These are phyloP conservation scores for Caulochytrium protostelioides DNA, from an alignment of 371 early-diverging fungal genomes.

Conservation along the genomic window DNA sequence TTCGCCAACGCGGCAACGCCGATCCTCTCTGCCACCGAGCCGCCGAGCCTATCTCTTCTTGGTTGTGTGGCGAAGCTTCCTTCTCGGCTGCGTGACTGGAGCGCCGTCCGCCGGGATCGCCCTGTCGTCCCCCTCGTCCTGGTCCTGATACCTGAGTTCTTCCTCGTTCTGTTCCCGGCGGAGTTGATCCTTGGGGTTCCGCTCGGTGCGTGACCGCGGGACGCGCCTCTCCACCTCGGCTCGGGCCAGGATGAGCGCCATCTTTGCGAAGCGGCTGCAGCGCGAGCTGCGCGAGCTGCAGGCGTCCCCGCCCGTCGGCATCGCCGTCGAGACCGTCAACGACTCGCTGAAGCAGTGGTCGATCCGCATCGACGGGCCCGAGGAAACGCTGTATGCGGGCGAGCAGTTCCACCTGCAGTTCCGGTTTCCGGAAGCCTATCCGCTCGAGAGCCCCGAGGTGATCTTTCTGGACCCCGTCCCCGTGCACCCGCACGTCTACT, in stretches of 20 bases:
- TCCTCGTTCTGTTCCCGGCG: neutral
- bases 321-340: constrained; percentile 12
- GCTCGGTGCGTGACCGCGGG: neutral
- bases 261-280: constrained; percentile 22
- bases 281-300: constrained; percentile 24
- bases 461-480: constrained; percentile 4
- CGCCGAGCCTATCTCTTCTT: neutral
- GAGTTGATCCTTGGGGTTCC: neutral
- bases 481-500: constrained; percentile 36
- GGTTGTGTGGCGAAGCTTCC: no score
- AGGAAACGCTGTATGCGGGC: constrained; percentile 21
- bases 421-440: constrained; percentile 58
- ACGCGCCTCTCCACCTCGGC: no score
- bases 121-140: neutral
- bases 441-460: constrained; percentile 62
- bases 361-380: constrained; percentile 11
- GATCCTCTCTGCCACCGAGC: neutral
- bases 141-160: neutral
- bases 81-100: neutral
- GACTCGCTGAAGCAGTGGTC: constrained; percentile 13
- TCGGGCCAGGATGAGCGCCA: constrained; percentile 13
- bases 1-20: neutral
- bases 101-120: neutral
- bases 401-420: constrained; percentile 51
- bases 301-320: constrained; percentile 16